Evolutionary conservation across 1,284 basidiomycete genomes (phyloP).

Genomic region (Sphagnurus paluster): DNA sequence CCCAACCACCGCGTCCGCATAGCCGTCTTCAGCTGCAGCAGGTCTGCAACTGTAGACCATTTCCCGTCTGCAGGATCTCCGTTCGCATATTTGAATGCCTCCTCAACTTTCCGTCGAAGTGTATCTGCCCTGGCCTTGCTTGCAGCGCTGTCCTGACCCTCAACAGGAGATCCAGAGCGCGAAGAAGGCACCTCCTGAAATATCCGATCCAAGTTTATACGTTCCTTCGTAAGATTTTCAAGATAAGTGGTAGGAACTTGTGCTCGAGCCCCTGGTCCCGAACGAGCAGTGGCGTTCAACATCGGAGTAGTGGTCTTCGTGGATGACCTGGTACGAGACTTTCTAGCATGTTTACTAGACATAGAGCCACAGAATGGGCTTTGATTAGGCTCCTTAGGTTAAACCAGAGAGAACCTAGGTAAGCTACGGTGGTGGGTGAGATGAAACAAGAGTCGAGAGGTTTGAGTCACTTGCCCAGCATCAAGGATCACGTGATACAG

Average conservation of each 20-base stretch:
- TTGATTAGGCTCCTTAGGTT: background rate
- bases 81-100: conserved; percentile 27
- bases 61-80: conserved; percentile 32
- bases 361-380: background rate
- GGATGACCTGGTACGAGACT: conserved; percentile 1
- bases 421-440: no score
- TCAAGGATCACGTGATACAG: no score
- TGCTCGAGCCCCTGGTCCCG: conserved; percentile 1
- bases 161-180: conserved; percentile 9
- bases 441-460: no score
- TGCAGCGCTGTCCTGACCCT: conserved; percentile 11
- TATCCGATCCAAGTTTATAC: conserved; percentile 21
- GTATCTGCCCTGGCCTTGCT: conserved; percentile 19
- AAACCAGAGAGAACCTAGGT: no score
- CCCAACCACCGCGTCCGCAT: conserved; percentile 24
- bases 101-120: conserved; percentile 23
- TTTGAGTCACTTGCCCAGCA: no score
- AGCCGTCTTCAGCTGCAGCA: conserved; percentile 27
- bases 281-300: conserved; percentile 18
- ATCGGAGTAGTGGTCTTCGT: conserved; percentile 21
- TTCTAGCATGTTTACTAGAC: background rate
- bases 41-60: conserved; percentile 26
- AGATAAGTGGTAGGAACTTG: conserved; percentile 24
- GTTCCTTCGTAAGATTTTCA: conserved; percentile 20
- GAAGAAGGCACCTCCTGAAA: conserved; percentile 22